A percentile compares a stretch with the other conserved stretches of the same genome.
These are phyloP conservation scores for Anisodus acutangulus DNA, from an alignment of 257 asterid genomes.

Conservation along the genomic window DNA sequence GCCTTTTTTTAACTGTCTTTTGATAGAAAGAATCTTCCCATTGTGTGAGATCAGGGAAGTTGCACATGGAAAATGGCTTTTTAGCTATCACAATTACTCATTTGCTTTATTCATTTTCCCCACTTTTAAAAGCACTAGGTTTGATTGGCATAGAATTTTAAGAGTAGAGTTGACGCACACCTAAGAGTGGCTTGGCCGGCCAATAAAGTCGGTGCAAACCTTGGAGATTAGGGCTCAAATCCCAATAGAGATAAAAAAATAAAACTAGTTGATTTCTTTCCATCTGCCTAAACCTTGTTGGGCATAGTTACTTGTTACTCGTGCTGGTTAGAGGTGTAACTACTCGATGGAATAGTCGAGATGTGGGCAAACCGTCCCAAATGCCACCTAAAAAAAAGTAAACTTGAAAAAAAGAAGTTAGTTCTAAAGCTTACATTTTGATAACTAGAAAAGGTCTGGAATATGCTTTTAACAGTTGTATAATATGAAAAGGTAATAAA, in stretches of 20 bases:
- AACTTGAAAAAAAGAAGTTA: not conserved
- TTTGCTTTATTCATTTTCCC: not conserved
- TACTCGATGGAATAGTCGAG: not conserved
- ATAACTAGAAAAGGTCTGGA: not conserved
- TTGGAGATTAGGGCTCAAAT: not conserved
- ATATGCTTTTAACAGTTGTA: not conserved
- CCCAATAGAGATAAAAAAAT: not conserved
- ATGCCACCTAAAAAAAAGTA: no score
- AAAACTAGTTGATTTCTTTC: not conserved
- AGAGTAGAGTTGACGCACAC: not conserved
- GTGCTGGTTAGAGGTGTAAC: not conserved
- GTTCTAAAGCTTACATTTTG: not conserved
- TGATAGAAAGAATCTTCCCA: not conserved
- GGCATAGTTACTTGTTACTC: not conserved
- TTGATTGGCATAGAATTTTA: not conserved
- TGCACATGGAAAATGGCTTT: not conserved
- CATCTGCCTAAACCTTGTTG: not conserved
- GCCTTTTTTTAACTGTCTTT: not conserved
- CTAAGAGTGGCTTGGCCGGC: not conserved
- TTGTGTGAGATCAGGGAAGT: not conserved
- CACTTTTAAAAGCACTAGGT: not conserved
- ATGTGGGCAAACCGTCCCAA: not conserved
- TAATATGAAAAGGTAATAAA: no score
- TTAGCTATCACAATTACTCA: not conserved
- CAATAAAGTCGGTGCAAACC: not conserved